phyloP scores from a whole-genome alignment of 2,329 filamentous ascomycete species.

The Monilinia vaccinii-corymbosi region DNA sequence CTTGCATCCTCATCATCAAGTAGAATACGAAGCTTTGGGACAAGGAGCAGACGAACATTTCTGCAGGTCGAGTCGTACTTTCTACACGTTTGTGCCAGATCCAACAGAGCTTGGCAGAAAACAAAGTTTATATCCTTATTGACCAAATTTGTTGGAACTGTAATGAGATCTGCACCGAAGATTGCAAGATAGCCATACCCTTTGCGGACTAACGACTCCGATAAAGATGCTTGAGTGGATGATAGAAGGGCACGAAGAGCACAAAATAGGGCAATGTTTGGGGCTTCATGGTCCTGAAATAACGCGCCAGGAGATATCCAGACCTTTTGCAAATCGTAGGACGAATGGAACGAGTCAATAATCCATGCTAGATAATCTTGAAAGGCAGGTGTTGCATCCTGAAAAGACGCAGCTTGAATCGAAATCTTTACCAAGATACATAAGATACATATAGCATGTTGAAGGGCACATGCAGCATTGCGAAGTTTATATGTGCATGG shows the following conservation, averaged over 20 bases:
- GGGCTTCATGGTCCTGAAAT: slow-evolving; percentile 11
- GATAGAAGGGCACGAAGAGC: slow-evolving; percentile 21
- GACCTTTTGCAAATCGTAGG: slow-evolving; percentile 20
- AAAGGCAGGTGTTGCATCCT: slow-evolving; percentile 26
- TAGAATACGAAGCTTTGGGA: slow-evolving; percentile 17
- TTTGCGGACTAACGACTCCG: slow-evolving; percentile 25
- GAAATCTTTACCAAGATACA: slow-evolving; percentile 26
- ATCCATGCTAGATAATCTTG: slow-evolving; percentile 29
- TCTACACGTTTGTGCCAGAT: slow-evolving; percentile 21
- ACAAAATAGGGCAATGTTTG: slow-evolving; percentile 15
- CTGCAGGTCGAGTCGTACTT: slow-evolving; percentile 20
- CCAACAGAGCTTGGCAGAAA: slow-evolving; percentile 21
- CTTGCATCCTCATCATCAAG: slow-evolving; percentile 9
- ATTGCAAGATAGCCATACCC: slow-evolving; percentile 24
- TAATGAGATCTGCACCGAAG: slow-evolving; percentile 23
- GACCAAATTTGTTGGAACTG: slow-evolving; percentile 13
- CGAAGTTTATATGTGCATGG: slow-evolving; percentile 24
- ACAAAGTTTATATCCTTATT: slow-evolving; percentile 10
- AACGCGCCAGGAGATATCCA: slow-evolving; percentile 9
- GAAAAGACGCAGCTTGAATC: slow-evolving; percentile 18
- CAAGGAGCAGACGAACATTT: slow-evolving; percentile 17
- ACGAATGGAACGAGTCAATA: slow-evolving; percentile 24
- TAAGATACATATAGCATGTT: slow-evolving; percentile 23
- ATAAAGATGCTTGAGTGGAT: slow-evolving; percentile 13
- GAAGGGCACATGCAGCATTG: slow-evolving; percentile 18